Evolutionary conservation across 2,329 filamentous ascomycete species (phyloP).

Genomic region (Talaromyces islandicus): DNA sequence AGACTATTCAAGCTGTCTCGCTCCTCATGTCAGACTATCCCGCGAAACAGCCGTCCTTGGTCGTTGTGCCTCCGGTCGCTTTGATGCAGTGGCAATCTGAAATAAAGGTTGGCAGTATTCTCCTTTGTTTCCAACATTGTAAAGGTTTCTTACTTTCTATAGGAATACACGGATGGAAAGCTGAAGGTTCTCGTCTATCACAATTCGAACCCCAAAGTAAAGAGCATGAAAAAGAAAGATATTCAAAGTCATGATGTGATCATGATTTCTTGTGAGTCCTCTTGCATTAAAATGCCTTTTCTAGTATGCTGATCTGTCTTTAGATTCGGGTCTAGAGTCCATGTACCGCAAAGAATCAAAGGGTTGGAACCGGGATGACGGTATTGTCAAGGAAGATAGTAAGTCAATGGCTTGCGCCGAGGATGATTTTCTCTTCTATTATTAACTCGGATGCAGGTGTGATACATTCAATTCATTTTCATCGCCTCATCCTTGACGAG

Average conservation of each 20-base stretch:
- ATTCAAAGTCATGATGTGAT: slow-evolving; percentile 84
- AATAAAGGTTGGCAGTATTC: slow-evolving; percentile 53
- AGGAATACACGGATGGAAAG: slow-evolving; percentile 72
- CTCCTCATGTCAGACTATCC: slow-evolving; percentile 98
- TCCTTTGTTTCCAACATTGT: not conserved
- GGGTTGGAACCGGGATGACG: slow-evolving; percentile 75
- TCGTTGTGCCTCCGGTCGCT: slow-evolving; percentile 87
- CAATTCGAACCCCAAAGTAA: slow-evolving; percentile 76
- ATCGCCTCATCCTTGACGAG: slow-evolving; percentile 90
- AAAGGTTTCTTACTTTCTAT: slow-evolving; percentile 5
- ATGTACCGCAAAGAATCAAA: slow-evolving; percentile 89
- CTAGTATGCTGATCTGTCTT: not conserved
- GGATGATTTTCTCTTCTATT: not conserved
- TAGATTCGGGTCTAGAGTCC: slow-evolving; percentile 67
- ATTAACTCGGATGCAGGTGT: slow-evolving; percentile 44
- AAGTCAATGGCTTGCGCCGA: slow-evolving; percentile 10
- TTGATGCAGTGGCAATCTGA: slow-evolving; percentile 92
- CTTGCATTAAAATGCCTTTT: not conserved
- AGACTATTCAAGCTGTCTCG: slow-evolving; percentile 96
- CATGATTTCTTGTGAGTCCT: slow-evolving; percentile 85
- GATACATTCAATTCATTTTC: slow-evolving; percentile 81
- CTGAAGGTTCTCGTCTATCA: slow-evolving; percentile 90
- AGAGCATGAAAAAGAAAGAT: slow-evolving; percentile 67
- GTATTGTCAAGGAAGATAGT: slow-evolving; percentile 71
- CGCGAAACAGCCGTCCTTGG: slow-evolving; percentile 72